Conservation (phyloP, 495 filamentous ascomycete species). For the Coniosporium apollinis region DNA sequence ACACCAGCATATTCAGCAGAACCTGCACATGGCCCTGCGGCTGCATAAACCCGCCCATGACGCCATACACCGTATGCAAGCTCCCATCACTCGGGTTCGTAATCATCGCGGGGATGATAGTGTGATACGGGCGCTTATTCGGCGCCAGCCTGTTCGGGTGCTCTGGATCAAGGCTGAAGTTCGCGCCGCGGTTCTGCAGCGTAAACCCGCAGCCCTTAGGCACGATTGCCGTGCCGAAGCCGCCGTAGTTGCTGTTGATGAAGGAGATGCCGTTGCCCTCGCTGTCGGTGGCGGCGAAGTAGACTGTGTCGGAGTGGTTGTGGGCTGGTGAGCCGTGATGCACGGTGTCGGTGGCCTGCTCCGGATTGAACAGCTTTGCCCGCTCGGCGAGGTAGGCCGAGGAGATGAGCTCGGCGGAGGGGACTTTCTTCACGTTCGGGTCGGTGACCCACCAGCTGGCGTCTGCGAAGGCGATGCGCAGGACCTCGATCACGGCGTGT, state of each 20-base stretch:
- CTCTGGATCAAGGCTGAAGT: constrained; percentile 48
- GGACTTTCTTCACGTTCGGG: constrained; percentile 49
- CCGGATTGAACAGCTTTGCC: constrained; percentile 50
- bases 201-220: constrained; percentile 75
- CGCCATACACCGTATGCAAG: constrained; percentile 74
- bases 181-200: constrained; percentile 82
- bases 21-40: constrained; percentile 96
- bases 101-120: constrained; percentile 86
- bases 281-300: constrained; percentile 68
- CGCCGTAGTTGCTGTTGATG: constrained; percentile 89
- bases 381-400: constrained; percentile 47
- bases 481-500: constrained; percentile 73
- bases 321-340: constrained; percentile 51
- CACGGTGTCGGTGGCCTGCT: constrained; percentile 36
- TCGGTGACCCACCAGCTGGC: constrained; percentile 81
- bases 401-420: constrained; percentile 43
- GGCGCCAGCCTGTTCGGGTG: constrained; percentile 73
- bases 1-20: constrained; percentile 74
- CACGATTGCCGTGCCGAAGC: constrained; percentile 80
- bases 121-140: constrained; percentile 87
- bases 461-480: constrained; percentile 88
- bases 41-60: constrained; percentile 99
- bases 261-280: constrained; percentile 83
- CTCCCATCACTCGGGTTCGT: constrained; percentile 55
- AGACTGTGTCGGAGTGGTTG: constrained; percentile 74